Percentiles rank a stretch among this genome's conserved stretches.
phyloP scores from a whole-genome alignment of 345 rosid genomes.

The Moricandia arvensis region DNA sequence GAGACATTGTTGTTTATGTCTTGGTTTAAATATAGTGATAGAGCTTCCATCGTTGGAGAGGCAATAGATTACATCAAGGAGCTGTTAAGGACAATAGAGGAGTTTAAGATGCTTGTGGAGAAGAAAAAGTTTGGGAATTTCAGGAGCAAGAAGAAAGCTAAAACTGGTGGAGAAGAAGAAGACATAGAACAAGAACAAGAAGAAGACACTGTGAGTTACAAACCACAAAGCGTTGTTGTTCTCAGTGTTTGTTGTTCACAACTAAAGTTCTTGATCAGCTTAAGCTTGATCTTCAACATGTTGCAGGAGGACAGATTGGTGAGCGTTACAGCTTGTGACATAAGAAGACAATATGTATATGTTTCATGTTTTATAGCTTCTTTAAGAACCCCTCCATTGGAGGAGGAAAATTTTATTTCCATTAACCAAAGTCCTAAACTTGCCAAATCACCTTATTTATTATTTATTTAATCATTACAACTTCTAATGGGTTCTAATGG shows the following conservation, averaged over 20 bases:
- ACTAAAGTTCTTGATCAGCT: conserved; percentile 77
- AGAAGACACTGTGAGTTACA: conserved; percentile 40
- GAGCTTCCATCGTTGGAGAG: conserved; percentile 74
- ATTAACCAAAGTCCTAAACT: too few relatives aligned
- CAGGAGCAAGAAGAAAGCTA: conserved; percentile 53
- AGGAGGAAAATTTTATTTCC: too few relatives aligned
- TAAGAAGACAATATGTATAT: too few relatives aligned
- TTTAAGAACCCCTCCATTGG: too few relatives aligned
- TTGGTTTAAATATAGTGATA: conserved; percentile 45
- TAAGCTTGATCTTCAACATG: conserved; percentile 71
- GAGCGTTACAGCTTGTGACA: conserved; percentile 75
- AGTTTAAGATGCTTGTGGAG: conserved; percentile 65
- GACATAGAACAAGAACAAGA: conserved; percentile 25
- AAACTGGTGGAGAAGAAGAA: conserved; percentile 21
- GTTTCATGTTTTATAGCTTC: too few relatives aligned
- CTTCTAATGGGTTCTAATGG: too few relatives aligned
- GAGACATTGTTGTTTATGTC: background rate
- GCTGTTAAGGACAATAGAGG: conserved; percentile 56
- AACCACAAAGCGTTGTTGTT: conserved; percentile 45
- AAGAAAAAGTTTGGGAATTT: conserved; percentile 59
- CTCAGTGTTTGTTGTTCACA: conserved; percentile 70
- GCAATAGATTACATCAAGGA: conserved; percentile 76
- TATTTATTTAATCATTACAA: too few relatives aligned
- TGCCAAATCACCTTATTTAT: too few relatives aligned
- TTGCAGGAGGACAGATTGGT: conserved; percentile 80